A percentile compares a stretch with the other conserved stretches of the same genome.
Evolutionary conservation across 805 yeast species (phyloP).

Genomic region (Myxozyma udenii): DNA sequence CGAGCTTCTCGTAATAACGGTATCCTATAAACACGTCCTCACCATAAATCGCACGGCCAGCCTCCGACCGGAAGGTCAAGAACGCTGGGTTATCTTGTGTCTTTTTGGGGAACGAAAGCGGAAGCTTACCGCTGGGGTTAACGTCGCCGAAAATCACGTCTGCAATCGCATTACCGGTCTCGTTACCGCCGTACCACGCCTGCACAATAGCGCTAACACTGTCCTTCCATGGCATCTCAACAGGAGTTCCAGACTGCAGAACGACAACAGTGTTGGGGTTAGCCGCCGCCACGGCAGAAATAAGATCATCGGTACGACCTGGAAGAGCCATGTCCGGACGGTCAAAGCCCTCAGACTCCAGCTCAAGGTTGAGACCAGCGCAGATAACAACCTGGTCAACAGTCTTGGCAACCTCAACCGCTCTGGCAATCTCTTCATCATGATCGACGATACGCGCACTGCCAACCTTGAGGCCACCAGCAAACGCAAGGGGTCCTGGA

Average conservation of each 20-base stretch:
- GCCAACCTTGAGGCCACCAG: conserved; percentile 5
- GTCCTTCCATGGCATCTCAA: conserved; percentile 52
- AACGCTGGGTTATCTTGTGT: conserved; percentile 56
- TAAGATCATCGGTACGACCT: conserved; percentile 46
- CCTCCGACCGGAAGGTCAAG: conserved; percentile 49
- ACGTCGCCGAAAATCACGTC: conserved; percentile 57
- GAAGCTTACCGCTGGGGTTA: conserved; percentile 58
- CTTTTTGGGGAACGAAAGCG: conserved; percentile 53
- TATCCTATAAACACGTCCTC: conserved; percentile 66
- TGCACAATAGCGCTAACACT: conserved; percentile 49
- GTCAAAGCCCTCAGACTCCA: conserved; percentile 62
- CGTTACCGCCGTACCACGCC: conserved; percentile 57
- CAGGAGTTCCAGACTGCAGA: conserved; percentile 61
- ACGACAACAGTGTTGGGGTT: conserved; percentile 54
- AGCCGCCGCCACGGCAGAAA: conserved; percentile 45
- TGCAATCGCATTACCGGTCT: conserved; percentile 55
- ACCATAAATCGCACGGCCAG: conserved; percentile 56
- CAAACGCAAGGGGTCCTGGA: neutral
- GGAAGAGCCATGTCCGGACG: conserved; percentile 52
- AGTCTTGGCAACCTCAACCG: conserved; percentile 49
- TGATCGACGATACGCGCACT: neutral
- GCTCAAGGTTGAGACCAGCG: conserved; percentile 52
- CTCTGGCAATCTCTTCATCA: conserved; percentile 32
- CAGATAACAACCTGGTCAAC: conserved; percentile 53
- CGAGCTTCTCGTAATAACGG: conserved; percentile 54